Conservation (phyloP, 768 basidiomycete genomes). For the Leucosporidium yakuticum region DNA sequence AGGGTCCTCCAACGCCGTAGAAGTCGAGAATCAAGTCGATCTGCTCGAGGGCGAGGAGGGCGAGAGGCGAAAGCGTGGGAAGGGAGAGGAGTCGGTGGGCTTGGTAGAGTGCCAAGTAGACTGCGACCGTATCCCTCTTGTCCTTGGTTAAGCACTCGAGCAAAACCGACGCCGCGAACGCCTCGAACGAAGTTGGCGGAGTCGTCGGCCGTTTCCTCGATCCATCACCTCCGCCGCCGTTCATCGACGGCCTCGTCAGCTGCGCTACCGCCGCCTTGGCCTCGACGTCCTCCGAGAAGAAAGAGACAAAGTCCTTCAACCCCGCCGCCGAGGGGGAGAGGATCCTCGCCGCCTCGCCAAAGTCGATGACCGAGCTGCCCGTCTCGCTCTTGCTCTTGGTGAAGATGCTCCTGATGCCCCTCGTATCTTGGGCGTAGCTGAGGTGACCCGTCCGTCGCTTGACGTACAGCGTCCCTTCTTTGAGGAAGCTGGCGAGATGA, state of each 20-base stretch:
- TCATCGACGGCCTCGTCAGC: conserved; percentile 46
- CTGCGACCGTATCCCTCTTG: conserved; percentile 48
- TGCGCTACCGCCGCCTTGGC: conserved; percentile 56
- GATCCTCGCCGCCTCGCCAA: conserved; percentile 58
- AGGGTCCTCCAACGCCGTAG: conserved; percentile 14
- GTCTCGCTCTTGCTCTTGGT: conserved; percentile 78
- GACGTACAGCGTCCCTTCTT: conserved; percentile 77
- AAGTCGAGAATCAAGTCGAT: conserved; percentile 24
- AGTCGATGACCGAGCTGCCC: conserved; percentile 80
- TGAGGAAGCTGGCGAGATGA: conserved; percentile 64
- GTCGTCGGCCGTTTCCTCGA: not conserved
- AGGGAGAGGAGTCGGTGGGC: not conserved
- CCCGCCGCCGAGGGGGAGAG: conserved; percentile 50
- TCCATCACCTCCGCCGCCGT: not conserved
- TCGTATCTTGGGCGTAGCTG: conserved; percentile 87
- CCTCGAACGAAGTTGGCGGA: conserved; percentile 25
- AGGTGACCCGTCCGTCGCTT: conserved; percentile 88
- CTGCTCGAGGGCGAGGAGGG: conserved; percentile 8
- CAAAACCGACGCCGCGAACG: conserved; percentile 38
- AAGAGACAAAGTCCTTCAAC: conserved; percentile 75
- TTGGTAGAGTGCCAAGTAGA: conserved; percentile 18
- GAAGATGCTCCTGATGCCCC: conserved; percentile 85
- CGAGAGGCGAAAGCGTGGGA: not conserved
- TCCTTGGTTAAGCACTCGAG: conserved; percentile 87
- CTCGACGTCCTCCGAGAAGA: conserved; percentile 61